phyloP scores from a whole-genome alignment of 2,329 filamentous ascomycete species.

The Fusarium piperis region DNA sequence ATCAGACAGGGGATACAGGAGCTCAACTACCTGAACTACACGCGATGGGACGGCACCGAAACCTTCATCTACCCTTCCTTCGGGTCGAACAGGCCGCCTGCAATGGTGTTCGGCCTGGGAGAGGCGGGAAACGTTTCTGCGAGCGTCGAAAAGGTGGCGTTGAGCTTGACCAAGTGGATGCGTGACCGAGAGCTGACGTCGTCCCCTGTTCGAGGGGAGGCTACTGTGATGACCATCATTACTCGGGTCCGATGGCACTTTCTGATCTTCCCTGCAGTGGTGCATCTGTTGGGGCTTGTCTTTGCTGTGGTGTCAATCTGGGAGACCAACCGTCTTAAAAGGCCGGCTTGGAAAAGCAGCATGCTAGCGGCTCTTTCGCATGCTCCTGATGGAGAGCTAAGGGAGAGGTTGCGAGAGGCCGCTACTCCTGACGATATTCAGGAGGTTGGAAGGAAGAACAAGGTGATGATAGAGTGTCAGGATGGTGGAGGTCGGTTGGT shows the following conservation, averaged over 20 bases:
- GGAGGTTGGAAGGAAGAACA: neutral
- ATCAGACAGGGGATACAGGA: neutral
- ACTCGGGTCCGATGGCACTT: neutral
- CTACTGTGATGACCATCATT: neutral
- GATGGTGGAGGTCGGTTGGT: neutral
- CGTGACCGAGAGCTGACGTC: neutral
- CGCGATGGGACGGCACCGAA: neutral
- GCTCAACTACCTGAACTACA: rapidly evolving
- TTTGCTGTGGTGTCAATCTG: neutral
- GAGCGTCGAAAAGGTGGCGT: neutral
- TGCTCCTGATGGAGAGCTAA: neutral
- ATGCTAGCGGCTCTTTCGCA: neutral
- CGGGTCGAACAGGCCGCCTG: neutral
- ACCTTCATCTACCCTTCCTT: neutral
- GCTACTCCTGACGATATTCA: neutral
- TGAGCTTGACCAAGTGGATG: slow-evolving; percentile 22
- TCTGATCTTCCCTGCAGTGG: neutral
- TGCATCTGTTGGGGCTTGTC: neutral
- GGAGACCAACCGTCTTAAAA: neutral
- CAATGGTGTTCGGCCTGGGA: neutral
- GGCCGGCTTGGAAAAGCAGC: neutral
- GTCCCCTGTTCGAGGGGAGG: neutral
- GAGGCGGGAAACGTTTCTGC: neutral
- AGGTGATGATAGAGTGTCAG: neutral
- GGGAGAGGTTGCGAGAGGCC: neutral